Evolutionary conservation across 768 basidiomycete genomes (phyloP), one percentile per base, ranked within the genome.

Genomic region (Trametes meyenii): DNA sequence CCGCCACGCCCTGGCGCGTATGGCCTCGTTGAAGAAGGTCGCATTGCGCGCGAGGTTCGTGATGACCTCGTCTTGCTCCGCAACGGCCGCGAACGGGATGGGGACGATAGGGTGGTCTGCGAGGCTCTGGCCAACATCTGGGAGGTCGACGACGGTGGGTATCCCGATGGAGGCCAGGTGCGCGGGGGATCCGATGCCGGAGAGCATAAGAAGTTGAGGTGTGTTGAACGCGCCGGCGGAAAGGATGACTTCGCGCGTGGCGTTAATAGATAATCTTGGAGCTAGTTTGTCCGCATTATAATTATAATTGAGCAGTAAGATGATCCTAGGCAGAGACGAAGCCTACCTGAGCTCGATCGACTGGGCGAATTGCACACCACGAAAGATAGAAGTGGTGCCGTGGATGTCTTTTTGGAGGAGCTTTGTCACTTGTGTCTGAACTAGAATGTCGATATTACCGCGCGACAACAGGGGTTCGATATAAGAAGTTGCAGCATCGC

Each of bases 41-140:
- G 58, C 39, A 48, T 69, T 64, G 19, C 63, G 55, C 24, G 42
- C n/a, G 52, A 67, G 8, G 16, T 44, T 14, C 19, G 67, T 64
- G 24, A 59, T 13, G 10, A 58, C 60, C 52, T 66, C 50, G 55
- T 55, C 40, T 6, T 45, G 36, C 2, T 55, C 49, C 14, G 40
- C 54, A 29, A 50, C 61, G 36, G 64, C 62, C 16, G 40, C 24
- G 66, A 58, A 69, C 16, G 57, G 57, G 52, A 63, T 68, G 26
- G 46, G 36, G 8, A 68, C 13, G 46, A 63, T 45, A 50, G 63
- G 61, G 54, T 74, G 73, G 54, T 75, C 74, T 6, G 59, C 42
- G 21, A 75, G 58, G 60, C 74, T 61, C 57, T 68, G 61, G 11
- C 74, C 74, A 17, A 75, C 72, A 10, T 62, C 67, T 5, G 72